Percentiles rank a stretch among this genome's conserved stretches.
Evolutionary conservation across 2,329 filamentous ascomycete species (phyloP).

Genomic region (Colletotrichum sp.): DNA sequence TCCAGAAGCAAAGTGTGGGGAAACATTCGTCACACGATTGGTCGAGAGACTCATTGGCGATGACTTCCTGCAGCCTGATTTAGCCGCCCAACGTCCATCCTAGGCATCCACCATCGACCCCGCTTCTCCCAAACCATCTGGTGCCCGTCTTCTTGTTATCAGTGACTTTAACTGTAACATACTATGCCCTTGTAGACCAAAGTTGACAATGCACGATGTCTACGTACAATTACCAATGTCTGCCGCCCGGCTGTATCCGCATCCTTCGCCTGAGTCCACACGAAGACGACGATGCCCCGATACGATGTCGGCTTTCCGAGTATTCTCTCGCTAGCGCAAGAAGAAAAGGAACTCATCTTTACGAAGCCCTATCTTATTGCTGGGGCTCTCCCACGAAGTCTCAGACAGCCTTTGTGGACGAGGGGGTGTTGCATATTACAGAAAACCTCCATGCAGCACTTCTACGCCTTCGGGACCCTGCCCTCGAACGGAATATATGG

Average conservation of each 20-base stretch:
- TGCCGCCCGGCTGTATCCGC: not conserved
- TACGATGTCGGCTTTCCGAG: not conserved
- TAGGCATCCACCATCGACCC: not conserved
- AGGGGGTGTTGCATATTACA: rapidly evolving
- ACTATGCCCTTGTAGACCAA: rapidly evolving
- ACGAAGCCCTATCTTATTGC: not conserved
- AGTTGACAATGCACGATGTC: rapidly evolving
- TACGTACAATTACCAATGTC: not conserved
- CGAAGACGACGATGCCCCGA: not conserved
- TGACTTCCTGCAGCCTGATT: not conserved
- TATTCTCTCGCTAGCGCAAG: not conserved
- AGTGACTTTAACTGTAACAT: rapidly evolving
- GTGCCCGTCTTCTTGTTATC: not conserved
- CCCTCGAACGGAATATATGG: not conserved
- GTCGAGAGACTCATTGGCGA: not conserved
- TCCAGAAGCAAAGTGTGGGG: too few relatives aligned
- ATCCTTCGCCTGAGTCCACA: not conserved
- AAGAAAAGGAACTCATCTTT: not conserved
- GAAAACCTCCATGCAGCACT: not conserved
- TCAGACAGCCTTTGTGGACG: rapidly evolving
- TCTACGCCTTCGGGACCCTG: not conserved
- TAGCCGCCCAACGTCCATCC: not conserved
- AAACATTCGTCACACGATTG: not conserved
- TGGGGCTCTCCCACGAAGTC: not conserved
- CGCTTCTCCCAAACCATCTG: not conserved